Conservation (phyloP, 2,329 filamentous ascomycete genomes). For the Scortechinia acanthostroma region DNA sequence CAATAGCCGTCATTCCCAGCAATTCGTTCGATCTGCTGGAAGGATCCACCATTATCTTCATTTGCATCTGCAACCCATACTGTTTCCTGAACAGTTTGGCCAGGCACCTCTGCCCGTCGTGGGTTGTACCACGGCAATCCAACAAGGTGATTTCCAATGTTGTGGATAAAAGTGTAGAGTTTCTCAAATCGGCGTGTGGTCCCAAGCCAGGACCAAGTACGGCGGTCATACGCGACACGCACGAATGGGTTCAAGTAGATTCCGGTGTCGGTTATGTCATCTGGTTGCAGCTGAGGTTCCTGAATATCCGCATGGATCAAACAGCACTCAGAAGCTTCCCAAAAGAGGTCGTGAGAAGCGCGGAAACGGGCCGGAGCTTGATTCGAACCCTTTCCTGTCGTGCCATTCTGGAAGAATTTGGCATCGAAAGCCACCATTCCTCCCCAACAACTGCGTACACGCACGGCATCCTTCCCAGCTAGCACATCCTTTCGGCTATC, state of each 20-base stretch:
- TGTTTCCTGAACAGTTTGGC: neutral
- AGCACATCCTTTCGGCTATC: conserved; percentile 57
- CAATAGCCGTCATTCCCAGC: neutral
- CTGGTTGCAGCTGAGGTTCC: conserved; percentile 22
- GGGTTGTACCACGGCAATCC: conserved; percentile 52
- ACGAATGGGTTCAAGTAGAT: conserved; percentile 73
- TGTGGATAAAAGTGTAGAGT: conserved; percentile 51
- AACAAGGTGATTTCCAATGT: conserved; percentile 44
- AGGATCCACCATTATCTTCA: neutral
- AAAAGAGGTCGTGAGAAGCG: conserved; percentile 47
- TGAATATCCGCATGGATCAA: conserved; percentile 40
- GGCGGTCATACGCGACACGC: conserved; percentile 58
- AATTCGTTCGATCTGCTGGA: neutral
- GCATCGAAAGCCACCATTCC: conserved; percentile 67
- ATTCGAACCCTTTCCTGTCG: conserved; percentile 17
- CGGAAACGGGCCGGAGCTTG: conserved; percentile 43
- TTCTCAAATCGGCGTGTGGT: conserved; percentile 59
- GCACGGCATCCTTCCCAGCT: conserved; percentile 52
- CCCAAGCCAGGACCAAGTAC: conserved; percentile 48
- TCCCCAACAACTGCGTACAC: conserved; percentile 70
- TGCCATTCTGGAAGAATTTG: conserved; percentile 40
- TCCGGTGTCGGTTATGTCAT: conserved; percentile 34
- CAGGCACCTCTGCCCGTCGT: conserved; percentile 8
- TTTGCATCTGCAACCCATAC: neutral
- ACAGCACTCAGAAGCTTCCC: conserved; percentile 61